Base-by-base conservation (phyloP, 2,329 filamentous ascomycete species). In the Pseudogymnoascus sp. region DNA sequence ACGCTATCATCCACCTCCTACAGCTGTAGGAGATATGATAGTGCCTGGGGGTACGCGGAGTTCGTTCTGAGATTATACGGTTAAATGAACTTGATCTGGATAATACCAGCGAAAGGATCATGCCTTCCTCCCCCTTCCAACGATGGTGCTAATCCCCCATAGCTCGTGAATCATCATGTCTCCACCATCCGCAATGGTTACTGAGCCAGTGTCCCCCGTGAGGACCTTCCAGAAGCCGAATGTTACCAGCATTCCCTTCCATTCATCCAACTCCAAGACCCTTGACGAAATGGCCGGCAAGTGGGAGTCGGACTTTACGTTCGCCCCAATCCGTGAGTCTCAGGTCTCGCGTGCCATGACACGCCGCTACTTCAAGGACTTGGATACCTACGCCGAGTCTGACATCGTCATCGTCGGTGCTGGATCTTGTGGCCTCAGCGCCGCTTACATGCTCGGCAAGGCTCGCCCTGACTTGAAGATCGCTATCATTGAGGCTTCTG, bases 101-200 rank as follows among this genome's bases (percentile, higher is more conserved):
- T 93, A 93, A 95, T 95, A 91, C 91, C 89, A 92, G 92, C 92
- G 92, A 92, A 95, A 96, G 92, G 89, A 96, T 95, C 91, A 96
- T 96, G 91, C 90, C 84, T 84, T 83, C 80, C 77, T 71, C 74
- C 74, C 70, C 72, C 68, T 69, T 71, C 65, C 63, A 69, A 67
- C 67, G 72, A 70, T 68, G 72, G 62, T 68, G 74, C 73, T 76
- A 77, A 78, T 76, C 73, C 71, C 70, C 67, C 75, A 72, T 72
- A 78, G 72, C 72, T 72, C 66, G 68, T 67, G 71, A 74, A 67
- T 71, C 76, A 85, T 73, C 71, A 96, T 96, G 91, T 86, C 89
- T 80, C 91, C 91, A 71, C 87, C 90, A 68, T 83, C 87, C 74
- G 88, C 88, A 70, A 81, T 86, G 72, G 85, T 84, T 67, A 78